Percentiles rank a stretch among this genome's conserved stretches.
These are phyloP conservation scores for Nicotiana obtusifolia DNA, from an alignment of 257 asterid species.

Conservation along the genomic window DNA sequence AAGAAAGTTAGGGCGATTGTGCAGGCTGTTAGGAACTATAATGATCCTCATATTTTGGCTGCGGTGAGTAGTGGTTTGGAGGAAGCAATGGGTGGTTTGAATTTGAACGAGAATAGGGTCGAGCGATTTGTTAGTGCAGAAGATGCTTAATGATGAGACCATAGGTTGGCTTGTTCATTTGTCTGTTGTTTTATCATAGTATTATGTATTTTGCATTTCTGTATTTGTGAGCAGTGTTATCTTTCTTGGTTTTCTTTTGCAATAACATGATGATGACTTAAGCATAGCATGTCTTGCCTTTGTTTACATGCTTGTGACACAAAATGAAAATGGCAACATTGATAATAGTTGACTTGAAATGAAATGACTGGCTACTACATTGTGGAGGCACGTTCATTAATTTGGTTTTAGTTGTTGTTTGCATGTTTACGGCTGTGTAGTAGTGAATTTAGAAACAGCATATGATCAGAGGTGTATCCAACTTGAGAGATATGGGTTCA, in stretches of 20 bases:
- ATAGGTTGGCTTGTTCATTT: not conserved
- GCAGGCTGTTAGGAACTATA: conserved; percentile 71
- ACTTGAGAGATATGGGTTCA: too few relatives aligned
- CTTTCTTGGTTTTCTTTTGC: not conserved
- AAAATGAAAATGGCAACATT: not conserved
- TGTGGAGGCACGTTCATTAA: not conserved
- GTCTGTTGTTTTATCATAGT: conserved; percentile 3
- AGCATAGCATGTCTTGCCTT: not conserved
- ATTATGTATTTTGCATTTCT: conserved; percentile 1
- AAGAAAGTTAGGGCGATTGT: conserved; percentile 58
- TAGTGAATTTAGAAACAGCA: not conserved
- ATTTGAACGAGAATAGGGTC: conserved; percentile 37
- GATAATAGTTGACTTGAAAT: not conserved
- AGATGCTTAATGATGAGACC: conserved; percentile 26
- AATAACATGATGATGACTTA: conserved; percentile 10
- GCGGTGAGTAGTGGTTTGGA: conserved; percentile 64
- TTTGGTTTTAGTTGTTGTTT: not conserved
- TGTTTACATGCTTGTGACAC: conserved; percentile 1
- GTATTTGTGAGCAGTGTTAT: not conserved
- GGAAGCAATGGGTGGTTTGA: conserved; percentile 49
- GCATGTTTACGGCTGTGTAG: not conserved
- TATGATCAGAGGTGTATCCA: too few relatives aligned
- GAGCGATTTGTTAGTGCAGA: conserved; percentile 31
- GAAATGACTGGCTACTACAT: not conserved
- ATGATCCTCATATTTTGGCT: conserved; percentile 63